A percentile compares a stretch with the other conserved stretches of the same genome.
Conservation (phyloP, 768 basidiomycete species). For the Roridomyces roridus region DNA sequence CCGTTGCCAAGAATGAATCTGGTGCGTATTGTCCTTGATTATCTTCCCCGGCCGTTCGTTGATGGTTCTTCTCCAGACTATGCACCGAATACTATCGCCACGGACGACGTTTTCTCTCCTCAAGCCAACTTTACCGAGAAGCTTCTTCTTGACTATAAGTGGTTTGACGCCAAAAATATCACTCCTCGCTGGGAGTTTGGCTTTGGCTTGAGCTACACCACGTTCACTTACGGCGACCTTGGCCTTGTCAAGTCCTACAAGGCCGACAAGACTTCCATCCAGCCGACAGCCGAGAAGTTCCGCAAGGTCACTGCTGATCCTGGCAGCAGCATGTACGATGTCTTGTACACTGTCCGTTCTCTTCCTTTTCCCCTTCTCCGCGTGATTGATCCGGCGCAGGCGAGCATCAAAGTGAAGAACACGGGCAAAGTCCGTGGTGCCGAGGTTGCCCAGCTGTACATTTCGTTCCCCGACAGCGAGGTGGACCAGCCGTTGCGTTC, state of each 20-base stretch:
- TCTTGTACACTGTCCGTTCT: conserved; percentile 9
- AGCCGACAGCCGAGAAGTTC: conserved; percentile 11
- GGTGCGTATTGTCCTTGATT: neutral
- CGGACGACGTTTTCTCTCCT: neutral
- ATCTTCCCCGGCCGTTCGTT: neutral
- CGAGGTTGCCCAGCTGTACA: conserved; percentile 12
- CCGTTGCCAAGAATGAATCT: conserved; percentile 8
- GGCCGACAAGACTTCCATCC: conserved; percentile 6
- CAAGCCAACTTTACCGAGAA: conserved; percentile 15
- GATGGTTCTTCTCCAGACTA: neutral
- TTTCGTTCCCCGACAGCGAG: conserved; percentile 14
- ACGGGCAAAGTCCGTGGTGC: conserved; percentile 4
- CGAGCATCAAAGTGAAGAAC: conserved; percentile 6
- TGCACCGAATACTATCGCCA: conserved; percentile 6
- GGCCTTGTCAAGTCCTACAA: conserved; percentile 5
- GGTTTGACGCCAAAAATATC: conserved; percentile 19
- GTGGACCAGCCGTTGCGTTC: conserved; percentile 1
- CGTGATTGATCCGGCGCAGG: neutral
- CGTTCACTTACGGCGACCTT: conserved; percentile 8
- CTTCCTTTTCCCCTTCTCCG: neutral
- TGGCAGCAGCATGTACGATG: conserved; percentile 12
- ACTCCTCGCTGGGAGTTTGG: conserved; percentile 15
- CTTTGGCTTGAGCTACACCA: conserved; percentile 12
- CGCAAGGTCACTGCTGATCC: neutral
- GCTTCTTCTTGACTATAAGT: conserved; percentile 15